A percentile compares a stretch with the other conserved stretches of the same genome.
These are phyloP conservation scores for Cryomyces antarcticus DNA, from an alignment of 495 filamentous ascomycete species.

Conservation along the genomic window DNA sequence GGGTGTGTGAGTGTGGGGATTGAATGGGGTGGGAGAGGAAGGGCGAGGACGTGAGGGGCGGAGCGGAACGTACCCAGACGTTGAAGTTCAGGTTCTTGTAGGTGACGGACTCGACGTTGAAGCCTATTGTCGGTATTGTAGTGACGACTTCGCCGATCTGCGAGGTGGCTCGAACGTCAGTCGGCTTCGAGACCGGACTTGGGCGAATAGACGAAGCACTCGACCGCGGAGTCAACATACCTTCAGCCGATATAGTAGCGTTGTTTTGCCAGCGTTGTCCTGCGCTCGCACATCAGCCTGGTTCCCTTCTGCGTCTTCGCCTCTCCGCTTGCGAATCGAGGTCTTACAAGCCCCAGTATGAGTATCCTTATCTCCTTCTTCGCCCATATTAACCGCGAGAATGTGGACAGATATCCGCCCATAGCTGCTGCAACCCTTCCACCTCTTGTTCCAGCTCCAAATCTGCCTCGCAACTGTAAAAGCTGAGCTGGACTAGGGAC, in stretches of 20 bases:
- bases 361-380: constrained; percentile 97
- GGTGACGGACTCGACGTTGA: constrained; percentile 95
- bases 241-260: constrained; percentile 87
- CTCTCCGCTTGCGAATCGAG: neutral
- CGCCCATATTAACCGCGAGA: constrained; percentile 33
- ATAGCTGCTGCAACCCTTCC: no score
- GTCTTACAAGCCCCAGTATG: constrained; percentile 74
- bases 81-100: constrained; percentile 97
- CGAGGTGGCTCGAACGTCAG: neutral
- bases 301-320: neutral
- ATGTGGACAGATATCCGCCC: no score
- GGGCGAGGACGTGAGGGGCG: neutral
- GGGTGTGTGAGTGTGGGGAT: neutral
- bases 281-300: constrained; percentile 19
- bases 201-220: neutral
- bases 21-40: neutral
- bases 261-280: constrained; percentile 98
- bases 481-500: no score
- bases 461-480: no score
- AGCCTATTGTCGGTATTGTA: constrained; percentile 96
- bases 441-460: no score
- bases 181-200: neutral
- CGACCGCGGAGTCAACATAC: constrained; percentile 24
- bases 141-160: constrained; percentile 97
- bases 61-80: constrained; percentile 53